Base-by-base conservation (phyloP, 2,329 filamentous ascomycete genomes). In the Aspergillus costaricaensis region DNA sequence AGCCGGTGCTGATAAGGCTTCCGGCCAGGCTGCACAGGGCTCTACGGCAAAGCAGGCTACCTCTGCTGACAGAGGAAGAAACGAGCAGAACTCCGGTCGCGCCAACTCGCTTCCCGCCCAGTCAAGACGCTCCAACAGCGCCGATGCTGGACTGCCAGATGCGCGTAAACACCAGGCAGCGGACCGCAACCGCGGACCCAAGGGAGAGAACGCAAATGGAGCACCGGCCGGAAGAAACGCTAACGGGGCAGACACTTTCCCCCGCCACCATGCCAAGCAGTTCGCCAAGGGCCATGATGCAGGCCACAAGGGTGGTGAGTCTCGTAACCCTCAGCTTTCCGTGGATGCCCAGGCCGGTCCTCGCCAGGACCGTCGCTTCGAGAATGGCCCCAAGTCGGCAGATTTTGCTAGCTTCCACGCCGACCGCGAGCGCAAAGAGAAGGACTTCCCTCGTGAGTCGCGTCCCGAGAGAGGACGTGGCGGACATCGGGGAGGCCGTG, bases 51-150 rank as follows among this genome's bases (percentile, higher is more conserved):
- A 78, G 64, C 72, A 76, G 56, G 52, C 65, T 10, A 50, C 67
- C 27, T 67, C 68, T 51, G 64, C 68, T 59, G 75, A 78, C 17
- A 67, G 75, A 58, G 76, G 74, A 56, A 67, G 74, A 5, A 72
- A 74, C 43, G 76, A 77, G 53, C 63, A 73, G 27, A 74, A 70
- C 65, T 69, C 72, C 55, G 65, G 63, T 55, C 76, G 77, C 50
- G 76, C 77, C 23, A 74, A 73, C 55, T 79, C 77, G 39, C 67
- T 76, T n/a, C 74, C 78, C 53, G 75, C 74, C 6, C 76, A 73
- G 50, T 65, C 72, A 9, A 68, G 71, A 55, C 74, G 77, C 52
- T 73, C 75, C 14, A 70, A 70, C 32, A 78, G 72, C 60, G 64
- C 68, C 7, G 77, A 78, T 56, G 65, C 65, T 10, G 70, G 68